Evolutionary conservation across 345 rosid species (phyloP).

Genomic region (Clarkia xantiana): DNA sequence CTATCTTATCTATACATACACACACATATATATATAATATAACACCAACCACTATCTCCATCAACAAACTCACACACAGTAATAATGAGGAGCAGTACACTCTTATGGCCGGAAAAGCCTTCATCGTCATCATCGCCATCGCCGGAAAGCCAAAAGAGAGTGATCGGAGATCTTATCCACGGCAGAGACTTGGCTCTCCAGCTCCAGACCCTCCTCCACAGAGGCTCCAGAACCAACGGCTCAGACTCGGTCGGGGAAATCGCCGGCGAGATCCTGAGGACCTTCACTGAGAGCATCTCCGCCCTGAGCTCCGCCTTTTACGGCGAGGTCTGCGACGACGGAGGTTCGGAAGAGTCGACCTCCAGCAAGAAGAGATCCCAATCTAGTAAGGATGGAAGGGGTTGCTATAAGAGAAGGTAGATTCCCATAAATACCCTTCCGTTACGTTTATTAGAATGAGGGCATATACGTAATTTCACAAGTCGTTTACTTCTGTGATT

Average conservation of each 20-base stretch:
- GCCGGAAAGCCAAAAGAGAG: slow-evolving; percentile 8
- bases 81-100: no score
- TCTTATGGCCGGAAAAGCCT: no score
- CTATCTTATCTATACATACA: background rate
- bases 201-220: slow-evolving; percentile 29
- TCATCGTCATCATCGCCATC: no score
- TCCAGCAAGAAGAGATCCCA: slow-evolving; percentile 37
- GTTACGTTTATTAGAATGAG: no score
- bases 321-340: slow-evolving; percentile 13
- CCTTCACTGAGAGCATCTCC: slow-evolving; percentile 37
- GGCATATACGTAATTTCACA: no score
- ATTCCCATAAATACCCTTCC: no score
- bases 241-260: slow-evolving; percentile 21
- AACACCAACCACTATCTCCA: background rate
- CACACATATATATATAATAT: no score
- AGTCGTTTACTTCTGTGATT: background rate
- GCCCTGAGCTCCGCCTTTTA: slow-evolving; percentile 8
- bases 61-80: no score
- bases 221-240: slow-evolving; percentile 11
- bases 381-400: slow-evolving; percentile 35
- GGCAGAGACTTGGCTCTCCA: slow-evolving; percentile 33
- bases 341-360: slow-evolving; percentile 39
- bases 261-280: slow-evolving; percentile 25
- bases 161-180: slow-evolving; percentile 27
- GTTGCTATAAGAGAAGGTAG: slow-evolving; percentile 82